Base-by-base conservation (phyloP, 2,329 filamentous ascomycete species). In the Penicillium thymicola region DNA sequence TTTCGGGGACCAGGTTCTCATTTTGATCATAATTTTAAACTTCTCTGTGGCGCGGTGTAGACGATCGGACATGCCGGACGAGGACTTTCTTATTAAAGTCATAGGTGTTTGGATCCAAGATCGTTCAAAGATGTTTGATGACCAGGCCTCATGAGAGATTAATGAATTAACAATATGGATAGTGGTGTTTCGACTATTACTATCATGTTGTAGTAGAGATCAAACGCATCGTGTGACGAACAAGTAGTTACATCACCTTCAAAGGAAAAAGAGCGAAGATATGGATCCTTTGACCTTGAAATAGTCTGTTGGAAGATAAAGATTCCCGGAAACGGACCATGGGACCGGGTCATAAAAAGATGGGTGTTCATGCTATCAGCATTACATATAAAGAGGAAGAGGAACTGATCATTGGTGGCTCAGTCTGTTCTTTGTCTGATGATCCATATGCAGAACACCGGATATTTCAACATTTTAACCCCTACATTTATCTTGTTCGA, bases 261-360 rank as follows among this genome's bases (percentile, higher is more conserved):
- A 37, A 57, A 48, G 37, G 32, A 55, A 45, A 21, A 46, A 60
- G 38, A 54, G 49, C 54, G 41, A 49, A 40, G 42, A 49, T 45
- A 42, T 57, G 64, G 66, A 59, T 63, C 67, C 66, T 55, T 70
- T 70, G 69, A 67, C 63, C 62, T 65, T 66, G 52, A 70, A 68
- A 58, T 67, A 65, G 50, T 58, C 53, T 48, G 55, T 53, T 41
- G 44, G 30, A 55, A 44, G 63, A 61, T 61, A 57, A 51, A 64
- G 51, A 59, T 59, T 61, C 57, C 64, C 61, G 65, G 59, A 67
- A 69, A 62, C 65, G 67, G 66, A 63, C 61, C 67, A 68, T 65
- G 67, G 64, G 71, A 64, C 62, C 61, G 58, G 65, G 63, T 71
- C 68, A 72, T 62, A 64, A 58, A 56, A 55, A 50, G 41, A 47